Percentiles rank a stretch among this genome's conserved stretches.
Evolutionary conservation across 257 asterid genomes (phyloP).

Genomic region (Nicotiana knightiana): DNA sequence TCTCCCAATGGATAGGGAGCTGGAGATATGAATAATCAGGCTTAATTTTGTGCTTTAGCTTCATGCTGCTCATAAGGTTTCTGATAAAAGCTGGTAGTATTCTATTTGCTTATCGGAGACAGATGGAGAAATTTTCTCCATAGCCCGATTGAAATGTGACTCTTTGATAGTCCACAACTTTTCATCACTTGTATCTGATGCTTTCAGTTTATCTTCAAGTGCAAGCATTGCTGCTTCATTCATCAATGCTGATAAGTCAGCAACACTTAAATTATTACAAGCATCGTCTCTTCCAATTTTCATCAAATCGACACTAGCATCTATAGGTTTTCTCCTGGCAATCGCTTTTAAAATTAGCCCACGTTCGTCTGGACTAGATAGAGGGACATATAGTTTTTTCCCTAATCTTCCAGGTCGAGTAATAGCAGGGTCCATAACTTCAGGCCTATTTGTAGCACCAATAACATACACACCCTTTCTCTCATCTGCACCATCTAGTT

Average conservation of each 20-base stretch:
- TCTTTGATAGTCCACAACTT: constrained; percentile 40
- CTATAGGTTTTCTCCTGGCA: constrained; percentile 50
- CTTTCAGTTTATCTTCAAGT: constrained; percentile 37
- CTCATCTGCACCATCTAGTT: constrained; percentile 78
- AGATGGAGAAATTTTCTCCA: constrained; percentile 52
- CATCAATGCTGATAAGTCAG: constrained; percentile 68
- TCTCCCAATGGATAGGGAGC: too few species aligned
- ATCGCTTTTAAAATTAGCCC: constrained; percentile 71
- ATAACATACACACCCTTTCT: constrained; percentile 69
- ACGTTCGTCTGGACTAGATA: constrained; percentile 70
- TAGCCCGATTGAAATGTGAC: constrained; percentile 47
- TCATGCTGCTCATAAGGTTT: constrained; percentile 27
- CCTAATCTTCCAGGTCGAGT: constrained; percentile 77
- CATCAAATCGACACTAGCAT: constrained; percentile 51
- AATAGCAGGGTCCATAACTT: too few species aligned
- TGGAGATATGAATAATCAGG: too few species aligned
- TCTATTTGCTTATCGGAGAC: constrained; percentile 61
- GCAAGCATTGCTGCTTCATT: constrained; percentile 58
- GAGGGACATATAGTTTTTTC: constrained; percentile 62
- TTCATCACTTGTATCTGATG: constrained; percentile 13
- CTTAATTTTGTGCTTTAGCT: too few species aligned
- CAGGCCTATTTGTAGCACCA: constrained; percentile 85
- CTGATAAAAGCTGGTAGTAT: constrained; percentile 36
- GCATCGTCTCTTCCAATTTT: constrained; percentile 44
- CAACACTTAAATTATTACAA: constrained; percentile 70